phyloP scores from a whole-genome alignment of 176 grass and related monocot genomes.

The Olyra latifolia region DNA sequence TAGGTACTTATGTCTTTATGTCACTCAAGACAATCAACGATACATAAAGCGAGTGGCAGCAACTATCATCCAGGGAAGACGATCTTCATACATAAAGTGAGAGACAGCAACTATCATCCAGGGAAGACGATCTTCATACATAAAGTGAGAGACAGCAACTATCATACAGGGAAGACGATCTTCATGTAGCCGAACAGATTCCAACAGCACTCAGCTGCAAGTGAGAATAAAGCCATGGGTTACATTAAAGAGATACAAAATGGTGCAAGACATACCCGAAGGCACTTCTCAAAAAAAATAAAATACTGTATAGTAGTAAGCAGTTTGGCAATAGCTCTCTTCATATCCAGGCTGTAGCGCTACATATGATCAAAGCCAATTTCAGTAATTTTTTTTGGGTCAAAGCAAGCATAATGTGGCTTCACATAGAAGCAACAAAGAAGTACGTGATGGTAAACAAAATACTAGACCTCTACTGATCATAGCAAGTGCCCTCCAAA shows the following conservation, averaged over 20 bases:
- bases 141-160: conserved; percentile 9
- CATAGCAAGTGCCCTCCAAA: background rate
- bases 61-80: conserved; percentile 35
- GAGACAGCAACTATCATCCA: conserved; percentile 37
- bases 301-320: background rate
- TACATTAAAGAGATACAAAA: background rate
- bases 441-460: background rate
- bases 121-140: conserved; percentile 1
- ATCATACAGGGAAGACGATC: conserved; percentile 31
- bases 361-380: background rate
- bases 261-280: background rate
- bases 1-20: conserved; percentile 11
- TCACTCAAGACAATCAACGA: conserved; percentile 15
- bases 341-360: background rate
- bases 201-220: conserved; percentile 30
- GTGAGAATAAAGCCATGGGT: conserved; percentile 4
- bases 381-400: background rate
- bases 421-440: background rate
- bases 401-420: conserved; percentile 5
- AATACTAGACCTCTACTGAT: background rate
- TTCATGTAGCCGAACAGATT: conserved; percentile 14
- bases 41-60: background rate
- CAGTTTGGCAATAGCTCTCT: background rate
- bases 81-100: background rate
- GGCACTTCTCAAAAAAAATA: background rate